Evolutionary conservation across 2,329 filamentous ascomycete species (phyloP).

Genomic region (Colletotrichum sp.): DNA sequence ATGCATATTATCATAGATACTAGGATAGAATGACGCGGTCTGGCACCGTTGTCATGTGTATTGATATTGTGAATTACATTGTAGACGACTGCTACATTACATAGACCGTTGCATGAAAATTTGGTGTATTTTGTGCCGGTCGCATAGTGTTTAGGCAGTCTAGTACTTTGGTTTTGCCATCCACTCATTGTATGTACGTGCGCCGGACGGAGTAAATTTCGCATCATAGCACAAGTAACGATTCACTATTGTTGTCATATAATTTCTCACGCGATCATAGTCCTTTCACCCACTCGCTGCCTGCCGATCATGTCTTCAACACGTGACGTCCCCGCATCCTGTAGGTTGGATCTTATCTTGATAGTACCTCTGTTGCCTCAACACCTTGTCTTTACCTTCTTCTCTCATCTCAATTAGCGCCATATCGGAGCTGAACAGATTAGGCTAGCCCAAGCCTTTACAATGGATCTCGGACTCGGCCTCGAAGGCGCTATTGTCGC

Average conservation of each 20-base stretch:
- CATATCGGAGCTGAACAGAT: too few relatives aligned
- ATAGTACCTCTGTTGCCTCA: fast-evolving
- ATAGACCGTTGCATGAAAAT: fast-evolving
- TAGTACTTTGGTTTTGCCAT: too few relatives aligned
- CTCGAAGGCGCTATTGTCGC: fast-evolving
- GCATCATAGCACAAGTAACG: too few relatives aligned
- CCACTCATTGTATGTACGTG: fast-evolving
- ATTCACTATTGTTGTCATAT: too few relatives aligned
- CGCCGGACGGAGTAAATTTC: too few relatives aligned
- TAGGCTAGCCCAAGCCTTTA: too few relatives aligned
- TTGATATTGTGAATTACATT: not conserved
- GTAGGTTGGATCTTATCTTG: not conserved
- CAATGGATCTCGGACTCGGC: not conserved
- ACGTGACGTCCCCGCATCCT: not conserved
- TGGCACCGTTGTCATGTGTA: not conserved
- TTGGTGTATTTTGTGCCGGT: fast-evolving
- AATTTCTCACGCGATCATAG: fast-evolving
- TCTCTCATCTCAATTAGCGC: too few relatives aligned
- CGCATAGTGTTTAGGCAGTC: too few relatives aligned
- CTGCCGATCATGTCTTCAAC: not conserved
- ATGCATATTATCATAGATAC: not conserved
- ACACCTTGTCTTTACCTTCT: not conserved
- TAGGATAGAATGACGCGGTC: not conserved
- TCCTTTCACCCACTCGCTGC: fast-evolving
- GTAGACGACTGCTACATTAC: fast-evolving